Evolutionary conservation across 2,329 filamentous ascomycete species (phyloP).

Genomic region (Alternaria atra): DNA sequence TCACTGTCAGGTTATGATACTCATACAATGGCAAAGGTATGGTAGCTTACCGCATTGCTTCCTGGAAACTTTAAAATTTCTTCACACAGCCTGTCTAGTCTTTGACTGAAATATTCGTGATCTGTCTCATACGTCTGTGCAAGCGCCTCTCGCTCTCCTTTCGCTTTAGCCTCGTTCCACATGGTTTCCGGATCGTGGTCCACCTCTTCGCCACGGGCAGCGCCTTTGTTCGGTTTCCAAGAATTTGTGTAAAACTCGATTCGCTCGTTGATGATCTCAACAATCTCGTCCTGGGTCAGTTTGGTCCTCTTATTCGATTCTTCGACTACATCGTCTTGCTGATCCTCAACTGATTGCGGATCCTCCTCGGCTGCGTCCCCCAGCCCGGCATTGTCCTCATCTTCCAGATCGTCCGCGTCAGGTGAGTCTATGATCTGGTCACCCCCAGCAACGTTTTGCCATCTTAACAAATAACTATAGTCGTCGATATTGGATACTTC

Average conservation of each 20-base stretch:
- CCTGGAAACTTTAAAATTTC: slow-evolving; percentile 56
- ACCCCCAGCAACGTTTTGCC: slow-evolving; percentile 12
- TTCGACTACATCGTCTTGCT: slow-evolving; percentile 5
- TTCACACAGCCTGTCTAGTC: slow-evolving; percentile 30
- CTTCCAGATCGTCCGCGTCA: slow-evolving; percentile 14
- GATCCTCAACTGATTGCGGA: background rate
- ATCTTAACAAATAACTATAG: slow-evolving; percentile 44
- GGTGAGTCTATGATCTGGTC: slow-evolving; percentile 16
- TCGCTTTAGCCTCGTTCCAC: slow-evolving; percentile 34
- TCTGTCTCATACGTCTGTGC: slow-evolving; percentile 22
- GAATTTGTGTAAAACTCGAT: slow-evolving; percentile 28
- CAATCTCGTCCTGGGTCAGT: slow-evolving; percentile 23
- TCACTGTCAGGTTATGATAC: background rate
- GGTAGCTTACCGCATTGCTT: slow-evolving; percentile 49
- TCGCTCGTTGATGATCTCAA: slow-evolving; percentile 39
- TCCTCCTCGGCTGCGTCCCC: slow-evolving; percentile 22
- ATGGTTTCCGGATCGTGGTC: slow-evolving; percentile 25
- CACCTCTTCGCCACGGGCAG: slow-evolving; percentile 13
- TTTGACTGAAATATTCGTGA: slow-evolving; percentile 21
- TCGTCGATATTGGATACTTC: background rate
- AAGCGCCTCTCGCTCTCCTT: slow-evolving; percentile 20
- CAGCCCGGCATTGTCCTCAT: slow-evolving; percentile 12
- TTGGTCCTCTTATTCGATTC: slow-evolving; percentile 12
- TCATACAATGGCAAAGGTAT: background rate
- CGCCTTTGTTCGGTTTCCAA: slow-evolving; percentile 32